Percentiles rank a stretch among this genome's conserved stretches.
Evolutionary conservation across 2,329 filamentous ascomycete species (phyloP).

Genomic region (Ophiostoma angusticollis): DNA sequence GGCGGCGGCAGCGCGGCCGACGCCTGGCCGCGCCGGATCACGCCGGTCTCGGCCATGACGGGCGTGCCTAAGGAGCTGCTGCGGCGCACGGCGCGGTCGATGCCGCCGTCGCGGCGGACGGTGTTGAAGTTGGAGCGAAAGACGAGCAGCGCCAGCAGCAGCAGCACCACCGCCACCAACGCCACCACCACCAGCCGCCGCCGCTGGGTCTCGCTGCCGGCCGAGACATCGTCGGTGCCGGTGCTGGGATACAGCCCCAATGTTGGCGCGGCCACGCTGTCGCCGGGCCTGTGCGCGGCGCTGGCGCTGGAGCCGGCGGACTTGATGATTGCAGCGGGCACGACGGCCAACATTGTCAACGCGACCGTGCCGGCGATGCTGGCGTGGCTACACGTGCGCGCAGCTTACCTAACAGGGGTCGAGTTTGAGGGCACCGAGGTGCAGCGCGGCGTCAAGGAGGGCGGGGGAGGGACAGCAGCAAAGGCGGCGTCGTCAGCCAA

Average conservation of each 20-base stretch:
- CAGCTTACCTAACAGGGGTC: conserved; percentile 11
- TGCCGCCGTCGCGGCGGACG: conserved; percentile 12
- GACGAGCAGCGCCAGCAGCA: not conserved
- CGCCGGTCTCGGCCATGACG: conserved; percentile 13
- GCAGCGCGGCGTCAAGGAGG: conserved; percentile 9
- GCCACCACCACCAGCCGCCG: not conserved
- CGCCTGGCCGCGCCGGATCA: conserved; percentile 13
- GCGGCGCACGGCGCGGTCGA: conserved; percentile 10
- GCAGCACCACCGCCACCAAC: not conserved
- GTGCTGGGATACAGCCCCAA: conserved; percentile 10
- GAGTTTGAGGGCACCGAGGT: conserved; percentile 12
- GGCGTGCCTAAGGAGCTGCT: conserved; percentile 15
- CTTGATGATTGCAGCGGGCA: conserved; percentile 5
- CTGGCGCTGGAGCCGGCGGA: conserved; percentile 5
- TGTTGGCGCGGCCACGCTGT: conserved; percentile 7
- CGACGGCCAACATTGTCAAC: conserved; percentile 11
- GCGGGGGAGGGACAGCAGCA: too few relatives aligned
- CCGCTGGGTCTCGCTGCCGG: conserved; percentile 12
- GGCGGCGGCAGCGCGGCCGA: not conserved
- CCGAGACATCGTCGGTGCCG: conserved; percentile 5
- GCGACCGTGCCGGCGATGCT: conserved; percentile 15
- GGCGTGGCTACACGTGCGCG: conserved; percentile 15
- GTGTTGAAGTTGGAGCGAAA: conserved; percentile 6
- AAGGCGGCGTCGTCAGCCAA: conserved; percentile 1
- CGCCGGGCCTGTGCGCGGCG: conserved; percentile 2